phyloP scores from a whole-genome alignment of 2,329 filamentous ascomycete genomes.

The Penicillium sp. region DNA sequence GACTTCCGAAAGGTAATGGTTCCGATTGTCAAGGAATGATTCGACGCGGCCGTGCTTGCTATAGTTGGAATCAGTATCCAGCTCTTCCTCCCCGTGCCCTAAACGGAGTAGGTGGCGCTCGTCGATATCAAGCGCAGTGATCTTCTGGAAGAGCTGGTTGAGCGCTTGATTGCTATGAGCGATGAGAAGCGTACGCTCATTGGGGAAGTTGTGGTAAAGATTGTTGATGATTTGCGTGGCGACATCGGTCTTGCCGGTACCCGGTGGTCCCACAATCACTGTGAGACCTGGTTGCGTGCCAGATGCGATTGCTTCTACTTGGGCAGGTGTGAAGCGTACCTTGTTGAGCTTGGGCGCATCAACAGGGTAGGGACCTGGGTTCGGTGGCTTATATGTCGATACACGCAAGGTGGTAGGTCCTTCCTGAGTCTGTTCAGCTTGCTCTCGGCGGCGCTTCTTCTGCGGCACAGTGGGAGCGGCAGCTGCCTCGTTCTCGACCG shows the following conservation, averaged over 20 bases:
- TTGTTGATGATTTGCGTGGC: conserved; percentile 98
- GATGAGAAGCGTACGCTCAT: conserved; percentile 86
- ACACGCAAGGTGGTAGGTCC: conserved; percentile 73
- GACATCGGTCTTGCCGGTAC: conserved; percentile 98
- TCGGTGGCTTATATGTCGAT: conserved; percentile 85
- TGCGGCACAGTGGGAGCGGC: conserved; percentile 64
- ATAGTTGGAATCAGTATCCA: conserved; percentile 83
- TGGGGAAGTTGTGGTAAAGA: conserved; percentile 96
- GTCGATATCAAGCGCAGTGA: conserved; percentile 93
- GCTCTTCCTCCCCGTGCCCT: conserved; percentile 92
- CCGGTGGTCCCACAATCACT: conserved; percentile 90
- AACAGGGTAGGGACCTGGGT: conserved; percentile 84
- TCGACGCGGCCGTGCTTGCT: conserved; percentile 95
- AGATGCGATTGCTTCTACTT: conserved; percentile 90
- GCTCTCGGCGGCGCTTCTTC: conserved; percentile 85
- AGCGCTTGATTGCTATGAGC: conserved; percentile 98
- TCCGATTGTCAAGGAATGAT: conserved; percentile 87
- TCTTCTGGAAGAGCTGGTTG: conserved; percentile 97
- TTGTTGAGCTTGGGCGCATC: conserved; percentile 80
- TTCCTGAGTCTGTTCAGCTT: conserved; percentile 67
- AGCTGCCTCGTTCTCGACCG: conserved; percentile 56
- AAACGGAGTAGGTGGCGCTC: conserved; percentile 89
- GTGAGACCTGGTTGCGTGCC: conserved; percentile 93
- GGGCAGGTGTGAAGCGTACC: conserved; percentile 86
- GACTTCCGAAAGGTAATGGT: conserved; percentile 78